Base-by-base conservation (phyloP, 257 asterid species). In the Avicennia marina region DNA sequence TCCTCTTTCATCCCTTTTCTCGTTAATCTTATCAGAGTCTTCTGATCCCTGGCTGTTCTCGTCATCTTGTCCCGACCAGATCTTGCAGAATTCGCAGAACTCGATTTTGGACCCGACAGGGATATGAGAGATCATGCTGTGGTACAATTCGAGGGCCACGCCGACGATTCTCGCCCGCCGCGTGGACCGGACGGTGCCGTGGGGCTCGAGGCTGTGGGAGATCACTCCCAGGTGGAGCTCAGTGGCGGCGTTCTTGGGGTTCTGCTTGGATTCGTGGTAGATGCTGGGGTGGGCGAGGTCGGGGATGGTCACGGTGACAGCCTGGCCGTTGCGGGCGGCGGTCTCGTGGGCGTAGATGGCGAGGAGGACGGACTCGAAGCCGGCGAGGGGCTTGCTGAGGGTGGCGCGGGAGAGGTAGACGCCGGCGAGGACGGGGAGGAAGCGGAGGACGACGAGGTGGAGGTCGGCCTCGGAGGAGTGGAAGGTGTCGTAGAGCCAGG, bases 401-500 rank as follows among this genome's bases (percentile, higher is more conserved):
- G 77, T 71, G 29, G 81, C 95, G 4, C 94, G 79, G 2, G 96
- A 75, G 53, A 91, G 88, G 67, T 91, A 91, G 6, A 76, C 83
- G 11, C 95, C 96, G 43, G 85, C 87, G 11, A 91, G 69, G 57
- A 68, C 48, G 3, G 98, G 98, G 56, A 91, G 60, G 68, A 76
- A 88, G 16, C 86, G 81, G 74, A 88, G 95, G 63, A 91, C 96
- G 34, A 81, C 87, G 16, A 91, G 78, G 21, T 81, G 95, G 66
- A 91, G 98, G 34, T 80, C 83, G 9, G 84, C 74, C 38, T 72
- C 78, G 58, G 75, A 60, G 62, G 96, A 69, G 66, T 83, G 94
- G 81, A 91, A 91, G 19, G 98, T 88, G 63, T 91, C 96, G 78
- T 88, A 91, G 26, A 91, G 93, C 98, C 98, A 91, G 1, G 93